Base-by-base conservation (phyloP, 768 basidiomycete genomes). In the Porpolomopsis calyptriformis region DNA sequence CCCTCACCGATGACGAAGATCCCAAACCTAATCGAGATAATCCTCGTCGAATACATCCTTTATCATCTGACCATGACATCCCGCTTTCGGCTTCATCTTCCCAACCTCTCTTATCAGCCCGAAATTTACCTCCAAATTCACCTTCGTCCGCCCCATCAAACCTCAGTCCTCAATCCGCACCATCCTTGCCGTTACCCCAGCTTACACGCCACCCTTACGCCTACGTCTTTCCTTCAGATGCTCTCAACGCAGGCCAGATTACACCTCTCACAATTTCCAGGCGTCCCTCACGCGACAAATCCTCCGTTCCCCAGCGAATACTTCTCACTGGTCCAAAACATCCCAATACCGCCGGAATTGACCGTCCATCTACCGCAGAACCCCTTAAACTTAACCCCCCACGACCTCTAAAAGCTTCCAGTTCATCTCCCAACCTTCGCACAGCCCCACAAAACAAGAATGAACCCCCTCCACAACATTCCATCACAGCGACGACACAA, bases 181-280 rank as follows among this genome's bases (percentile, higher is more conserved):
- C 37, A 7, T 39, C n/a, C 37, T 16, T 16, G 37, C 33, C 33
- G 33, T 34, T 34, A 10, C 33, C 33, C 10, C 37, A 22, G 6
- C 7, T 16, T 16, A 39, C 37, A 49, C 54, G 47, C 14, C 76
- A 80, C 50, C 78, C 78, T 4, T 80, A 77, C 55, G 74, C 74
- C 9, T 71, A 72, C 56, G 60, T 62, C 16, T 61, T 65, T 33
- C 57, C 67, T 6, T 24, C 37, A 39, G 44, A 34, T 37, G 44
- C 18, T 45, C 29, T 31, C 29, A 31, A 31, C 7, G 29, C 29
- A 31, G 29, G 29, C n/a, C n/a, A n/a, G n/a, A n/a, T n/a, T n/a
- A n/a, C n/a, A n/a, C n/a, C n/a, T 22, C 12, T 23, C 8, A 14
- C 41, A 22, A 26, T 31, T 27, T 20, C 31, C 12, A 35, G 3